Percentiles rank a stretch among this genome's conserved stretches.
Evolutionary conservation across 371 early-diverging fungal genomes (phyloP).

Genomic region (Rhizopus stolonifer): DNA sequence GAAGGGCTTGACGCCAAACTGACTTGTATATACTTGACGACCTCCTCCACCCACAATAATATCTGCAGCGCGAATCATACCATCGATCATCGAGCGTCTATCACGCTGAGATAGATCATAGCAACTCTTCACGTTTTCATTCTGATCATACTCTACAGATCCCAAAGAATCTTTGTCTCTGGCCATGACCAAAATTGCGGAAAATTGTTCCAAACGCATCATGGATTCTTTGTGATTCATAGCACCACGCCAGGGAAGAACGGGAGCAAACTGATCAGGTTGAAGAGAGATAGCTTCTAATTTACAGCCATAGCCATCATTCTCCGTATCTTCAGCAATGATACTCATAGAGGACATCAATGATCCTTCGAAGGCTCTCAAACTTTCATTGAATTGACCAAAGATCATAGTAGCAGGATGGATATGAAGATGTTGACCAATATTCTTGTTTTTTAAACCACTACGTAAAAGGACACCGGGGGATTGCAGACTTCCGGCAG

Average conservation of each 20-base stretch:
- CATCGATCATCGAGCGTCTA: no score
- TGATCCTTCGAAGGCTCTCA: no score
- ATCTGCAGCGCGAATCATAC: no score
- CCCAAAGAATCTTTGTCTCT: slow-evolving; percentile 66
- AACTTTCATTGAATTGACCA: no score
- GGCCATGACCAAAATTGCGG: slow-evolving; percentile 55
- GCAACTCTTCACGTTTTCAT: slow-evolving; percentile 5
- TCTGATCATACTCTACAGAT: slow-evolving; percentile 14
- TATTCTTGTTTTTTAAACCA: slow-evolving; percentile 69
- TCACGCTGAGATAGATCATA: no score
- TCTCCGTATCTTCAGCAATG: no score
- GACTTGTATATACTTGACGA: no score
- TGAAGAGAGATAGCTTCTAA: slow-evolving; percentile 67
- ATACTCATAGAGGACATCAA: no score
- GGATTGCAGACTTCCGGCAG: slow-evolving; percentile 67
- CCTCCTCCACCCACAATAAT: no score
- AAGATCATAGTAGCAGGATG: slow-evolving; percentile 75
- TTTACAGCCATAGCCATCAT: slow-evolving; percentile 67
- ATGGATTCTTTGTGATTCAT: no score
- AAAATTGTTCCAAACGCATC: slow-evolving; percentile 21
- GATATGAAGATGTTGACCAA: slow-evolving; percentile 64
- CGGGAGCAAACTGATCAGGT: slow-evolving; percentile 45
- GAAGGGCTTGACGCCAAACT: no score
- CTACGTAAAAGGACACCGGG: slow-evolving; percentile 66
- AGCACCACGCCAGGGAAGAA: neutral